A percentile compares a stretch with the other conserved stretches of the same genome.
These are phyloP conservation scores for Zhuliangozyma blackwelliae DNA, from an alignment of 1,139 yeast species.

Conservation along the genomic window DNA sequence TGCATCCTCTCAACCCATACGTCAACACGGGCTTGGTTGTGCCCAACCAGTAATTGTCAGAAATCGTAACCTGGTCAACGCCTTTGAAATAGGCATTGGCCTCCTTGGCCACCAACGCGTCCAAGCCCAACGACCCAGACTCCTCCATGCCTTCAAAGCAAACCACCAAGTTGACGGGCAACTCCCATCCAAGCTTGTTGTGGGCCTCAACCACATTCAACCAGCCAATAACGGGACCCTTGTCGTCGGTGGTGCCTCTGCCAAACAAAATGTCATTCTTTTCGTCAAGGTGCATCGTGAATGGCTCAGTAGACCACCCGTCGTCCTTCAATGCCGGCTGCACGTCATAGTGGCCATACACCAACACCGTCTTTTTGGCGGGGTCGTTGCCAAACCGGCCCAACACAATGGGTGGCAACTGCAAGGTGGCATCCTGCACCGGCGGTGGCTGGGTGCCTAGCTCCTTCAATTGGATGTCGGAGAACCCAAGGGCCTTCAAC, in stretches of 20 bases:
- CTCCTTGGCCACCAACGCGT: conserved; percentile 73
- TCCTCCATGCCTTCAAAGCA: conserved; percentile 99
- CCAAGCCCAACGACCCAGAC: conserved; percentile 91
- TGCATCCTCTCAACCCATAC: conserved; percentile 95
- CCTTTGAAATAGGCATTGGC: conserved; percentile 75
- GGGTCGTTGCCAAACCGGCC: conserved; percentile 85
- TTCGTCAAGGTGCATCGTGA: conserved; percentile 56
- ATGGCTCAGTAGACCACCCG: conserved; percentile 96
- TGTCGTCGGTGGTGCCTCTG: conserved; percentile 95
- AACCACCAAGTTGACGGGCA: conserved; percentile 88
- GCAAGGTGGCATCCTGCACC: conserved; percentile 56
- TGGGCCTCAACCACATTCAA: conserved; percentile 90
- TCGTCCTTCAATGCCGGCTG: conserved; percentile 93
- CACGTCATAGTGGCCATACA: conserved; percentile 96
- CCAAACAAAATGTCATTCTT: conserved; percentile 70
- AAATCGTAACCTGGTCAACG: conserved; percentile 91
- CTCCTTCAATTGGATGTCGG: conserved; percentile 75
- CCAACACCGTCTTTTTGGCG: conserved; percentile 75
- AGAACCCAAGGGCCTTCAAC: conserved; percentile 67
- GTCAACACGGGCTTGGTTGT: conserved; percentile 95
- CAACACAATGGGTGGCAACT: conserved; percentile 88
- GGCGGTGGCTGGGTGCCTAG: conserved; percentile 91
- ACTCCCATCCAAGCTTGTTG: conserved; percentile 72
- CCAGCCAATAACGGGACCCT: conserved; percentile 99
- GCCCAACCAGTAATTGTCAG: conserved; percentile 98